Percentiles rank a stretch among this genome's conserved stretches.
phyloP scores from a whole-genome alignment of 1,139 yeast genomes.

The Yamadazyma sp. region DNA sequence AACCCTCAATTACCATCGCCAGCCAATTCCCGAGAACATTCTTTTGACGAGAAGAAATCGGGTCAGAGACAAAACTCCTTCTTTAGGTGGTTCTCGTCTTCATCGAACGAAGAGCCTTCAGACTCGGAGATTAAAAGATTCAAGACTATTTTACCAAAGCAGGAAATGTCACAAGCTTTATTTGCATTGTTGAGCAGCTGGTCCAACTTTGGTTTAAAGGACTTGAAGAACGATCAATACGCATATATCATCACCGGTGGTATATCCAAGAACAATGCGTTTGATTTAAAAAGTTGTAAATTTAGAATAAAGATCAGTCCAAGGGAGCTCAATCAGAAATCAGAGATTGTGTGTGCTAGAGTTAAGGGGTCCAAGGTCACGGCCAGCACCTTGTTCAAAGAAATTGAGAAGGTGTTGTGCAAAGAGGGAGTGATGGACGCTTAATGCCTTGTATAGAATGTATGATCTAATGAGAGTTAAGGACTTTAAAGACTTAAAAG shows the following conservation, averaged over 20 bases:
- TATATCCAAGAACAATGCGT: slow-evolving; percentile 58
- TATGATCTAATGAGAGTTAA: neutral
- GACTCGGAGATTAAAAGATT: slow-evolving; percentile 37
- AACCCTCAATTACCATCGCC: slow-evolving; percentile 40
- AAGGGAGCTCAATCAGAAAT: slow-evolving; percentile 41
- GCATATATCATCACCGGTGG: slow-evolving; percentile 55
- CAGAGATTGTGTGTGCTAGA: slow-evolving; percentile 47
- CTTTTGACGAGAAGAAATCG: slow-evolving; percentile 33
- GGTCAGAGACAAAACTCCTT: slow-evolving; percentile 29
- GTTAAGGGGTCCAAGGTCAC: slow-evolving; percentile 47
- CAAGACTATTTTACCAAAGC: slow-evolving; percentile 47
- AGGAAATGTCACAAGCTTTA: slow-evolving; percentile 65
- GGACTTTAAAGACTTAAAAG: no score
- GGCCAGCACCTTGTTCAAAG: slow-evolving; percentile 44
- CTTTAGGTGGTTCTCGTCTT: slow-evolving; percentile 45
- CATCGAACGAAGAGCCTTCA: slow-evolving; percentile 13
- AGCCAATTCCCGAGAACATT: slow-evolving; percentile 31
- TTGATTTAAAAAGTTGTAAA: slow-evolving; percentile 63
- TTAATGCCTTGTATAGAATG: neutral
- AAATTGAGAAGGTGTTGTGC: slow-evolving; percentile 45
- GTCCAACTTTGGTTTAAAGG: slow-evolving; percentile 69
- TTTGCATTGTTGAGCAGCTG: slow-evolving; percentile 63
- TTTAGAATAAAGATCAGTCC: slow-evolving; percentile 55
- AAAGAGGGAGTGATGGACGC: slow-evolving; percentile 48
- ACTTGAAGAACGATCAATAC: slow-evolving; percentile 48